A percentile compares a stretch with the other conserved stretches of the same genome.
These are phyloP conservation scores for Corniculantispora saksenae DNA, from an alignment of 2,329 filamentous ascomycete species.

Conservation along the genomic window DNA sequence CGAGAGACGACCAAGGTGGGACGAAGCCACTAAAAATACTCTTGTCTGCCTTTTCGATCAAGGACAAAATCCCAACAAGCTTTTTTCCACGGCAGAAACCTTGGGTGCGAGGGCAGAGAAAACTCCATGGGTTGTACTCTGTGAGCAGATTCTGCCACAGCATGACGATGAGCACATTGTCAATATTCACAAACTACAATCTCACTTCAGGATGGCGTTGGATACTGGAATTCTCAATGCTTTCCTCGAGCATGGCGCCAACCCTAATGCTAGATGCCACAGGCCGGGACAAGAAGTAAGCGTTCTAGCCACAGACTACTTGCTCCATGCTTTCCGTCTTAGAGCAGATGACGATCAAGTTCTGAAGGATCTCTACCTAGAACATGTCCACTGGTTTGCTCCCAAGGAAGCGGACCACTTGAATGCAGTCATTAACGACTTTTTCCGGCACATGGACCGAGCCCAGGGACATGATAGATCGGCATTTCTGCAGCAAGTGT, in stretches of 20 bases:
- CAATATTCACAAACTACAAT: neutral
- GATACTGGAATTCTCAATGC: neutral
- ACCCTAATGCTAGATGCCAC: neutral
- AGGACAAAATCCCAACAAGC: constrained; percentile 3
- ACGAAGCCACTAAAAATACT: neutral
- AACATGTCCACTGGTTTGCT: constrained; percentile 1
- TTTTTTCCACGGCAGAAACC: constrained; percentile 8
- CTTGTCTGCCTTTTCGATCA: neutral
- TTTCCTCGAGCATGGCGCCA: neutral
- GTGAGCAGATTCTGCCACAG: constrained; percentile 14
- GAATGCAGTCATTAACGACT: constrained; percentile 2
- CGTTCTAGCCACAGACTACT: constrained; percentile 8
- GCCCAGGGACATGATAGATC: neutral
- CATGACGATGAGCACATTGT: neutral
- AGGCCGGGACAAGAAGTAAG: constrained; percentile 1
- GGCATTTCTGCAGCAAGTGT: neutral
- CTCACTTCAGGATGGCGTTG: neutral
- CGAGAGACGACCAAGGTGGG: neutral
- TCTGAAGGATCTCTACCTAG: neutral
- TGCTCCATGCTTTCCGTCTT: constrained; percentile 6
- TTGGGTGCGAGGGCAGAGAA: neutral
- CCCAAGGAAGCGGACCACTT: constrained; percentile 1
- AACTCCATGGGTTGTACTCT: constrained; percentile 4
- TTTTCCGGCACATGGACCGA: neutral
- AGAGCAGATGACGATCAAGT: neutral